phyloP scores from a whole-genome alignment of 768 basidiomycete species.

The Candolleomyces aberdarensis region DNA sequence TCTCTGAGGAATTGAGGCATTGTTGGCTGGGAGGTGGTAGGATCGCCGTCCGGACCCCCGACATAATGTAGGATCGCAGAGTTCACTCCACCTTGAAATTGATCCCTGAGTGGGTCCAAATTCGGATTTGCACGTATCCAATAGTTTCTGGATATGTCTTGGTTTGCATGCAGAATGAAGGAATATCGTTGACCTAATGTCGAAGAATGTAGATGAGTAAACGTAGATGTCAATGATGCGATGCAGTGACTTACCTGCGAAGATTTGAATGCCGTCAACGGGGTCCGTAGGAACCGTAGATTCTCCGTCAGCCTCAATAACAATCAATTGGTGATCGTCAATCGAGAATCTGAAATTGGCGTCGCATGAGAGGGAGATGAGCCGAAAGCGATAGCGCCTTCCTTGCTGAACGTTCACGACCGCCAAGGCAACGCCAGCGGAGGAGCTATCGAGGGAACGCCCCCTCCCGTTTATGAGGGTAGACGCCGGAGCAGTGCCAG shows the following conservation, averaged over 20 bases:
- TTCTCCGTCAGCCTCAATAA: neutral
- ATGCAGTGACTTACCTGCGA: constrained; percentile 28
- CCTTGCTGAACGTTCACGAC: constrained; percentile 35
- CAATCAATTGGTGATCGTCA: constrained; percentile 40
- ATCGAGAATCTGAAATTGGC: constrained; percentile 43
- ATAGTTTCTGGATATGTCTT: constrained; percentile 35
- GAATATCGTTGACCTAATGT: constrained; percentile 42
- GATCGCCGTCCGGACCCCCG: constrained; percentile 37
- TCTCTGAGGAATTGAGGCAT: constrained; percentile 30
- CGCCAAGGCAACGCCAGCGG: constrained; percentile 23
- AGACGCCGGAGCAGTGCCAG: constrained; percentile 21
- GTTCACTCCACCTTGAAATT: constrained; percentile 37
- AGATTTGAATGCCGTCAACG: constrained; percentile 36
- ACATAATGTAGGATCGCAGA: constrained; percentile 52
- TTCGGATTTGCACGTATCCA: constrained; percentile 38
- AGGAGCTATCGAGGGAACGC: constrained; percentile 34
- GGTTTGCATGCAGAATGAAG: constrained; percentile 37
- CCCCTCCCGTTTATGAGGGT: constrained; percentile 50
- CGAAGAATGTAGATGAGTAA: neutral
- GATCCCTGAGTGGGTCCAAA: constrained; percentile 7
- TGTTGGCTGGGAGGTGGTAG: constrained; percentile 29
- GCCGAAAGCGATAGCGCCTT: constrained; percentile 45
- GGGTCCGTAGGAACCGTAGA: constrained; percentile 19
- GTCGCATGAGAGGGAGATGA: constrained; percentile 45
- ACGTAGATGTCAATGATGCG: too few species aligned